Evolutionary conservation across 139 green algal species (phyloP).

Genomic region (Asterochloris sp.): DNA sequence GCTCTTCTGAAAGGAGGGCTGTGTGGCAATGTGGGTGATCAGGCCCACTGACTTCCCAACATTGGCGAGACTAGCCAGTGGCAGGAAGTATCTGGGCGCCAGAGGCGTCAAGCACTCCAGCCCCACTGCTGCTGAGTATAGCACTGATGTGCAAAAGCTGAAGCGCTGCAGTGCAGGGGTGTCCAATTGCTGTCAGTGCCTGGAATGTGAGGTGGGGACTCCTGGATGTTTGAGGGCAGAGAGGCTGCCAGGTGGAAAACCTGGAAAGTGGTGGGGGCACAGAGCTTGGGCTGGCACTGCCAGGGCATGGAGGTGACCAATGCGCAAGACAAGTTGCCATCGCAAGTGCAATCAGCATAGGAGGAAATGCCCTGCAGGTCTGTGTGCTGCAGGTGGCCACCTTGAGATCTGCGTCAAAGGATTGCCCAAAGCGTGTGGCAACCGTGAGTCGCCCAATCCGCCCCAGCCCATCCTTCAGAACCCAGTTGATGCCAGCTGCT

Average conservation of each 20-base stretch:
- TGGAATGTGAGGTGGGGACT: neutral
- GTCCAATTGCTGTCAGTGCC: neutral
- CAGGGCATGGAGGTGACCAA: no score
- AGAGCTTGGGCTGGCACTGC: no score
- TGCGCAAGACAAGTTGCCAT: no score
- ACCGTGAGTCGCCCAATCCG: conserved; percentile 77
- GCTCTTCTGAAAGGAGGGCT: conserved; percentile 74
- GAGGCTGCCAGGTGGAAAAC: no score
- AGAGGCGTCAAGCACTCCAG: conserved; percentile 88
- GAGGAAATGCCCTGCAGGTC: no score
- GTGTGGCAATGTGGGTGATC: conserved; percentile 83
- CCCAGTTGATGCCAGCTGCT: conserved; percentile 75
- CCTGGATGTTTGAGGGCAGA: neutral
- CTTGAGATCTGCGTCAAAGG: conserved; percentile 91
- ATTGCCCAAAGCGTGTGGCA: conserved; percentile 67
- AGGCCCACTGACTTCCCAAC: conserved; percentile 79
- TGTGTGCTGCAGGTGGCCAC: conserved; percentile 10
- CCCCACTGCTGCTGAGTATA: conserved; percentile 65
- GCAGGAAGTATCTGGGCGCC: conserved; percentile 77
- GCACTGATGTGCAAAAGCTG: conserved; percentile 75
- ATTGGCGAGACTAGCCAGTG: conserved; percentile 82
- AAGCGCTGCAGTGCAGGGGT: conserved; percentile 51
- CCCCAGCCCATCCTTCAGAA: conserved; percentile 87
- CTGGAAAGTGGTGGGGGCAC: no score
- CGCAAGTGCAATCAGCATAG: no score